Evolutionary conservation across 495 filamentous ascomycete genomes (phyloP).

Genomic region (Opeltia flavorubescens): DNA sequence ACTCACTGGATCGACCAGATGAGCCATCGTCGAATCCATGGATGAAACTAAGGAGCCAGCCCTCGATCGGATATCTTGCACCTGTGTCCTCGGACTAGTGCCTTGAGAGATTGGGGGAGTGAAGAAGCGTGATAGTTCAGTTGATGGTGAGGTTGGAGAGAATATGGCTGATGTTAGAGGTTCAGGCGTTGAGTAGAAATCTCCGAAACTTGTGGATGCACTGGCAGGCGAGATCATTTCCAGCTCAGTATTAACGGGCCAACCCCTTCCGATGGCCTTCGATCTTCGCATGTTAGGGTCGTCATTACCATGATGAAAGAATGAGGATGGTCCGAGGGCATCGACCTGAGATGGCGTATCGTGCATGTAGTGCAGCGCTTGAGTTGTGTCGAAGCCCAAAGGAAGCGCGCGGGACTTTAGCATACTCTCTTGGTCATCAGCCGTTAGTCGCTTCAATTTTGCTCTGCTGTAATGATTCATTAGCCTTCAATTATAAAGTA

Average conservation of each 20-base stretch:
- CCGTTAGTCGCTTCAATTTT: slow-evolving; percentile 87
- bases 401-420: slow-evolving; percentile 85
- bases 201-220: neutral
- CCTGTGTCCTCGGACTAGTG: neutral
- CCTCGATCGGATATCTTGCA: neutral
- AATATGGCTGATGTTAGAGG: neutral
- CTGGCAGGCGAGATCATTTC: neutral
- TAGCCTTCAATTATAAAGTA: slow-evolving; percentile 10
- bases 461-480: slow-evolving; percentile 48
- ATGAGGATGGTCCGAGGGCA: neutral
- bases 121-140: neutral
- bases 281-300: neutral
- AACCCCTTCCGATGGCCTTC: neutral
- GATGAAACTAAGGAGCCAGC: neutral
- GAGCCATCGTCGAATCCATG: neutral
- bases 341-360: neutral
- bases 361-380: slow-evolving; percentile 70
- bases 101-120: neutral
- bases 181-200: neutral
- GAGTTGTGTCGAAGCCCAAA: slow-evolving; percentile 83
- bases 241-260: neutral
- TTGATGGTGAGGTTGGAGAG: neutral
- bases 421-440: slow-evolving; percentile 87
- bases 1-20: neutral
- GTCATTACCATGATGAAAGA: neutral